phyloP scores from a whole-genome alignment of 2,329 filamentous ascomycete genomes.

The Penicillium hordei region DNA sequence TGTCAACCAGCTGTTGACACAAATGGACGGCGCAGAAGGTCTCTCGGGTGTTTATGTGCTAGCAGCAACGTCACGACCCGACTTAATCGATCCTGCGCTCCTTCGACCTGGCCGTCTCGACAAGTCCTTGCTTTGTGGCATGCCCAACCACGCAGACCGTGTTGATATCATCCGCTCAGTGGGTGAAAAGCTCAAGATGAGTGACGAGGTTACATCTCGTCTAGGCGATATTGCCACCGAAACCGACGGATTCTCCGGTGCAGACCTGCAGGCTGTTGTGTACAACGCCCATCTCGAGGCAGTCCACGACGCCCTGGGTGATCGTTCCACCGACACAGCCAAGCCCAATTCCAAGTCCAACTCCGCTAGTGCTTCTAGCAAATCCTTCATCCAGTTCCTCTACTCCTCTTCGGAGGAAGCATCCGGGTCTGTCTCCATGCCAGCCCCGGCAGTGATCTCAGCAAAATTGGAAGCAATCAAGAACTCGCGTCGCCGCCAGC shows the following conservation, averaged over 20 bases:
- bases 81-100: slow-evolving; percentile 91
- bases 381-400: slow-evolving; percentile 74
- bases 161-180: slow-evolving; percentile 85
- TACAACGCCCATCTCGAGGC: slow-evolving; percentile 97
- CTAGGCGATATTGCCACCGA: slow-evolving; percentile 72
- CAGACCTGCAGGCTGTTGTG: slow-evolving; percentile 89
- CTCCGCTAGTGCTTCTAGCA: slow-evolving; percentile 37
- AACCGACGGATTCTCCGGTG: slow-evolving; percentile 89
- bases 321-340: slow-evolving; percentile 43
- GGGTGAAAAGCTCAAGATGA: slow-evolving; percentile 76
- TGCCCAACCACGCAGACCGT: slow-evolving; percentile 76
- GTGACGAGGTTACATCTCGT: slow-evolving; percentile 61
- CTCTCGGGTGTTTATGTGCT: slow-evolving; percentile 93
- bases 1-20: slow-evolving; percentile 95
- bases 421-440: slow-evolving; percentile 59
- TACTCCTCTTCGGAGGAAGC: slow-evolving; percentile 63
- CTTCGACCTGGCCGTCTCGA: slow-evolving; percentile 88
- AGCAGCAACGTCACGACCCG: slow-evolving; percentile 87
- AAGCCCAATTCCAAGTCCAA: slow-evolving; percentile 36
- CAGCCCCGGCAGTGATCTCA: slow-evolving; percentile 74
- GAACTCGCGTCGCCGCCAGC: slow-evolving; percentile 64
- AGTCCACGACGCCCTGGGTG: slow-evolving; percentile 85
- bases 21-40: slow-evolving; percentile 98
- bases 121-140: slow-evolving; percentile 88
- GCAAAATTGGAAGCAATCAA: slow-evolving; percentile 82